A percentile compares a stretch with the other conserved stretches of the same genome.
Evolutionary conservation across 2,329 filamentous ascomycete genomes (phyloP).

Genomic region (Cytospora leucostoma): DNA sequence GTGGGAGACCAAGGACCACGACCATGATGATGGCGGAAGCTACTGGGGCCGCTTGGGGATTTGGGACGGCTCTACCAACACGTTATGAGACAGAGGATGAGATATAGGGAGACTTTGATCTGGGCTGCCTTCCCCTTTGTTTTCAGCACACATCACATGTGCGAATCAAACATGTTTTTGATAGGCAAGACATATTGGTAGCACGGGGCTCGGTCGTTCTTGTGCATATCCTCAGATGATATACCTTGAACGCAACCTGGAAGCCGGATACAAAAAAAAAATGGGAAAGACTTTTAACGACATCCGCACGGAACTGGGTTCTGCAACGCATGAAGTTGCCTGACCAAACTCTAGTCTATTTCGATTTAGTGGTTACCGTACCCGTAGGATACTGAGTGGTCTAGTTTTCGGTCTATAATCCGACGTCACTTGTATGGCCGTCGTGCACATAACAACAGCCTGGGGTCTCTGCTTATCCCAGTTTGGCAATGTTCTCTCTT

Average conservation of each 20-base stretch:
- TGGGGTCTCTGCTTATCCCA: background rate
- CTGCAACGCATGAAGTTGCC: background rate
- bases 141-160: background rate
- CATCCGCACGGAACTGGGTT: background rate
- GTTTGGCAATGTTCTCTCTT: background rate
- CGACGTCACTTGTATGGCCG: background rate
- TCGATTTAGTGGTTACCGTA: background rate
- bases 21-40: background rate
- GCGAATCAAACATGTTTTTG: constrained; percentile 1
- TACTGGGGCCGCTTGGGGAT: background rate
- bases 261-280: background rate
- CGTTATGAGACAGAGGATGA: background rate
- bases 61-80: background rate
- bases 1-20: background rate
- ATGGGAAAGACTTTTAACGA: background rate
- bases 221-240: constrained; percentile 8
- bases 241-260: constrained; percentile 3
- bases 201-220: background rate
- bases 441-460: background rate
- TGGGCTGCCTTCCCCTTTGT: constrained; percentile 1
- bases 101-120: background rate
- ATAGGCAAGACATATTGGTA: background rate
- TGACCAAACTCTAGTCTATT: too few relatives aligned
- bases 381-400: background rate
- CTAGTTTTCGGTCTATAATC: background rate